Conservation (phyloP, 768 basidiomycete genomes). For the Pleurotus giganteus region DNA sequence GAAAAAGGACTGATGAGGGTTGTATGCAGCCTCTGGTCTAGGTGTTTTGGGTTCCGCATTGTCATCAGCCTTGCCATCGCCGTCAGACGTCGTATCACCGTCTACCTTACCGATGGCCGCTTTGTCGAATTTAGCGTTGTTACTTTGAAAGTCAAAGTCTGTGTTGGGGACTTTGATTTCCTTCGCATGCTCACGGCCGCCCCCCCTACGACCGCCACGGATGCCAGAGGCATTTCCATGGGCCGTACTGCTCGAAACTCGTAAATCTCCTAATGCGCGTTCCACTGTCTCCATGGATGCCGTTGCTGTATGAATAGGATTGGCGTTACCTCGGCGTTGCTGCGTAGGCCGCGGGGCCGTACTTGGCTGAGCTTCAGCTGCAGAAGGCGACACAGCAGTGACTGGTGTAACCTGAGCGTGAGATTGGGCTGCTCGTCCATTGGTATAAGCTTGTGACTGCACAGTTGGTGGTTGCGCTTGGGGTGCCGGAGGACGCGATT, state of each 20-base stretch:
- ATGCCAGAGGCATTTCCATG: conserved; percentile 19
- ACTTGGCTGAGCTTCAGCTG: conserved; percentile 17
- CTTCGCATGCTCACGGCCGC: conserved; percentile 21
- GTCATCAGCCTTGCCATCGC: conserved; percentile 19
- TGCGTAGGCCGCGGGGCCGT: conserved; percentile 16
- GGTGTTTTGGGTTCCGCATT: conserved; percentile 36
- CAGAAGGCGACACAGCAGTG: conserved; percentile 16
- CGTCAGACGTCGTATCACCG: conserved; percentile 25
- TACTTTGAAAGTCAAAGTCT: conserved; percentile 80
- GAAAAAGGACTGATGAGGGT: conserved; percentile 80
- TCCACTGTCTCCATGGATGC: conserved; percentile 71
- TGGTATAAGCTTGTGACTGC: conserved; percentile 12
- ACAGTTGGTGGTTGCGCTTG: conserved; percentile 24
- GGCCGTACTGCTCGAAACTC: conserved; percentile 30
- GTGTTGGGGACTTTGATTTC: conserved; percentile 68
- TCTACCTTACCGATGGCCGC: conserved; percentile 42
- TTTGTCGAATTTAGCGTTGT: conserved; percentile 84
- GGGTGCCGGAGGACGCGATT: conserved; percentile 16
- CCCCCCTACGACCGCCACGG: conserved; percentile 24
- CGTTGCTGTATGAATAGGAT: conserved; percentile 67
- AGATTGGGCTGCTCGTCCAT: conserved; percentile 8
- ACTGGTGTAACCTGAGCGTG: conserved; percentile 22
- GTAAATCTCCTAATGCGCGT: conserved; percentile 51
- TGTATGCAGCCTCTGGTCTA: conserved; percentile 51
- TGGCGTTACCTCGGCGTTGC: conserved; percentile 29